phyloP scores from a whole-genome alignment of 75 land plant genomes.

The Selaginella tamariscina region DNA sequence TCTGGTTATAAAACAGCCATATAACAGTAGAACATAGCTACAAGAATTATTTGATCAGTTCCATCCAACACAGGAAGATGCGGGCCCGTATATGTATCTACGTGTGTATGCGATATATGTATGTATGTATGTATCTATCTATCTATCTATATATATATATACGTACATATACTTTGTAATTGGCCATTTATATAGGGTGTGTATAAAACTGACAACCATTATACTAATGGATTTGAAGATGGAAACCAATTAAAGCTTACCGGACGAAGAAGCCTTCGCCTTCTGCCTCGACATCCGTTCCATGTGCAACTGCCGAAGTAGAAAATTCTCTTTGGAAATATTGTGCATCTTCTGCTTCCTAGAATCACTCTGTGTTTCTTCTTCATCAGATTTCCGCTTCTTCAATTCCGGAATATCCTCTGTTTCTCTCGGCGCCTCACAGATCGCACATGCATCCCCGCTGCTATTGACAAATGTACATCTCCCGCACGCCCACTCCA shows the following conservation, averaged over 20 bases:
- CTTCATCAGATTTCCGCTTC: not conserved
- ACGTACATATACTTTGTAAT: too few relatives aligned
- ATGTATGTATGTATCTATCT: too few relatives aligned
- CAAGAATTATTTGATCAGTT: too few relatives aligned
- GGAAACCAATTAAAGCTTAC: not conserved
- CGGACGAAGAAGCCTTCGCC: not conserved
- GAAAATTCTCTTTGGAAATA: too few relatives aligned
- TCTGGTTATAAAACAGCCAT: too few relatives aligned
- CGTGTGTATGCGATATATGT: too few relatives aligned
- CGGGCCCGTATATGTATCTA: too few relatives aligned
- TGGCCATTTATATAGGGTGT: too few relatives aligned
- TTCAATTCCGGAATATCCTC: not conserved
- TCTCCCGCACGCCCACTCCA: not conserved
- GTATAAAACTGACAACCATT: not conserved
- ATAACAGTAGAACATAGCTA: too few relatives aligned
- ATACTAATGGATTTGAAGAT: not conserved
- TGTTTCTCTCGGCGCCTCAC: not conserved
- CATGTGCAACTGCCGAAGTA: constrained; percentile 15
- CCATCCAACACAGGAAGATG: too few relatives aligned
- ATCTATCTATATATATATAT: too few relatives aligned
- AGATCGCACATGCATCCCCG: not conserved
- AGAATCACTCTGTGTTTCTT: not conserved
- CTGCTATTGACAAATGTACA: not conserved
- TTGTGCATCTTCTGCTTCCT: too few relatives aligned
- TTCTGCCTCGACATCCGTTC: constrained; percentile 19